These are phyloP conservation scores for Tulasnella sp. DNA, from an alignment of 768 basidiomycete genomes.

Conservation along the genomic window DNA sequence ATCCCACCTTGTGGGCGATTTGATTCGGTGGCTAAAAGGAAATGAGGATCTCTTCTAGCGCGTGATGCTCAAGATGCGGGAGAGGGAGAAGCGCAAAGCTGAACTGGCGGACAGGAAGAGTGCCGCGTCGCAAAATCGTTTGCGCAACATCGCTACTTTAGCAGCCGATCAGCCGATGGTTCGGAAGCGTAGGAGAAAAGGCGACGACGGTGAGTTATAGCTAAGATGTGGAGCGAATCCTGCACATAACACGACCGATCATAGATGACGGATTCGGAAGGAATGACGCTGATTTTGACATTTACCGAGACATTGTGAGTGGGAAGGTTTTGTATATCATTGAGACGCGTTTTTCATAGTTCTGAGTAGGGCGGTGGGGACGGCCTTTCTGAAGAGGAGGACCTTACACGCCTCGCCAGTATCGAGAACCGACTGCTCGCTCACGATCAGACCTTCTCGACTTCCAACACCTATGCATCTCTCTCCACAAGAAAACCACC, in stretches of 20 bases:
- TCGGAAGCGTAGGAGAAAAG: slow-evolving; percentile 72
- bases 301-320: slow-evolving; percentile 90
- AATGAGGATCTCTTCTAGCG: slow-evolving; percentile 32
- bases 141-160: slow-evolving; percentile 90
- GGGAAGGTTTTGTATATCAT: not conserved
- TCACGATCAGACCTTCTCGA: slow-evolving; percentile 76
- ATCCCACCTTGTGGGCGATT: not conserved
- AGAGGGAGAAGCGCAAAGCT: slow-evolving; percentile 62
- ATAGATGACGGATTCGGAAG: slow-evolving; percentile 87
- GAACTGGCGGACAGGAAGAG: slow-evolving; percentile 87
- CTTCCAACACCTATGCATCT: slow-evolving; percentile 71
- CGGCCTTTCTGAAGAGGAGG: slow-evolving; percentile 56
- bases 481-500: slow-evolving; percentile 68
- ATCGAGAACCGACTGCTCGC: slow-evolving; percentile 74
- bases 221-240: not conserved
- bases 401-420: slow-evolving; percentile 53
- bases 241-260: not conserved
- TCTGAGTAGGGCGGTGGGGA: slow-evolving; percentile 7
- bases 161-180: slow-evolving; percentile 76
- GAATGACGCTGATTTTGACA: slow-evolving; percentile 93
- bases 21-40: not conserved
- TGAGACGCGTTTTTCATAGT: not conserved
- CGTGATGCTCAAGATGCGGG: slow-evolving; percentile 76
- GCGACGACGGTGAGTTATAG: slow-evolving; percentile 49
- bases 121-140: slow-evolving; percentile 85